Conservation (phyloP, 2,329 filamentous ascomycete genomes). For the Penicillium glabrum region DNA sequence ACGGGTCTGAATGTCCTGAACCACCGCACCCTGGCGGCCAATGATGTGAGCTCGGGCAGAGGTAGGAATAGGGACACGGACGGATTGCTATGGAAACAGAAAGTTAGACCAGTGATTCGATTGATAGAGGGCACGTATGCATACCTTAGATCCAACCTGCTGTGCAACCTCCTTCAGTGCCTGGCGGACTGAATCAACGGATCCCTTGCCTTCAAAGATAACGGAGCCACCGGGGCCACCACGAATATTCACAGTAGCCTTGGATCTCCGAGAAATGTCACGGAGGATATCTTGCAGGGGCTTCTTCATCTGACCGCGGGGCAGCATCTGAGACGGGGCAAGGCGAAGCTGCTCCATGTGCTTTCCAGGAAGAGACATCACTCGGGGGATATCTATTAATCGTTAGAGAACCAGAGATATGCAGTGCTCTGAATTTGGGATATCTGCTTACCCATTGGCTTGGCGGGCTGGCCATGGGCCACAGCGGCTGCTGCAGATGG, state of each 20-base stretch:
- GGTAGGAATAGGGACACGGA: slow-evolving; percentile 77
- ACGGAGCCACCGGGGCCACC: slow-evolving; percentile 70
- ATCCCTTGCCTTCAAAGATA: slow-evolving; percentile 82
- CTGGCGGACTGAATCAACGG: slow-evolving; percentile 79
- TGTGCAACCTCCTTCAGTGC: slow-evolving; percentile 86
- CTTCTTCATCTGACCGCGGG: slow-evolving; percentile 76
- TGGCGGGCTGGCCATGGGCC: slow-evolving; percentile 47
- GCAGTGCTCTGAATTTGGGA: slow-evolving; percentile 22
- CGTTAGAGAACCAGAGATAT: slow-evolving; percentile 11
- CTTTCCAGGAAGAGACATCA: slow-evolving; percentile 77
- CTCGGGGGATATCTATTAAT: slow-evolving; percentile 45
- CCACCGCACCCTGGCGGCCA: slow-evolving; percentile 83
- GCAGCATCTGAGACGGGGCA: slow-evolving; percentile 72
- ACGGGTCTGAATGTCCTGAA: slow-evolving; percentile 85
- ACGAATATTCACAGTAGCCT: slow-evolving; percentile 78
- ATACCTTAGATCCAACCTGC: slow-evolving; percentile 82
- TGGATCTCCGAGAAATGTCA: slow-evolving; percentile 89
- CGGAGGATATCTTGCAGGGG: slow-evolving; percentile 81
- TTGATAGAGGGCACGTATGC: slow-evolving; percentile 15
- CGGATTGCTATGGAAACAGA: slow-evolving; percentile 54
- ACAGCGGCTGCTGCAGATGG: slow-evolving; percentile 38
- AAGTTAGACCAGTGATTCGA: neutral
- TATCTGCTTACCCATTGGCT: slow-evolving; percentile 60
- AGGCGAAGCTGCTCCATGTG: slow-evolving; percentile 75
- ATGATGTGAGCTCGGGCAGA: slow-evolving; percentile 88